A percentile compares a stretch with the other conserved stretches of the same genome.
These are phyloP conservation scores for Phytophthora tentaculata DNA, from an alignment of 352 stramenopile species.

Conservation along the genomic window DNA sequence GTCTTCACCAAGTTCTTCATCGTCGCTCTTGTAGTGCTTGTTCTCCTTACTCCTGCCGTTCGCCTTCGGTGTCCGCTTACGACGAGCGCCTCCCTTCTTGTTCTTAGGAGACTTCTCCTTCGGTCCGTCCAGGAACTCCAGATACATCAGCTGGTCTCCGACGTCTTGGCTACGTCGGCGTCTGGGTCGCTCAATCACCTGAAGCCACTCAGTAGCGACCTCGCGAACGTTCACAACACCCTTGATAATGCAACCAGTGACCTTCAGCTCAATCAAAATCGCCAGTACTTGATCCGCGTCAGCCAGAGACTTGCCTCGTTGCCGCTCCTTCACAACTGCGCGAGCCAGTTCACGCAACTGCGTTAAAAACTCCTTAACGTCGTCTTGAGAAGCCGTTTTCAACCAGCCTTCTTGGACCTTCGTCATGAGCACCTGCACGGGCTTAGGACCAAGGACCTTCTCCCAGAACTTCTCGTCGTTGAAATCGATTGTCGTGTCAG, in stretches of 20 bases:
- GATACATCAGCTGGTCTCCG: slow-evolving; percentile 87
- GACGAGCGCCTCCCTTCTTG: slow-evolving; percentile 44
- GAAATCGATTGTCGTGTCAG: slow-evolving; percentile 90
- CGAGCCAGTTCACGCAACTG: slow-evolving; percentile 81
- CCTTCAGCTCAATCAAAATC: slow-evolving; percentile 90
- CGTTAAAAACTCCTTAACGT: slow-evolving; percentile 84
- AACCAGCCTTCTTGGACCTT: slow-evolving; percentile 89
- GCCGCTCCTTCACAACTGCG: slow-evolving; percentile 83
- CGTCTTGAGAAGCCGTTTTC: slow-evolving; percentile 69
- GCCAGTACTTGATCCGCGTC: slow-evolving; percentile 88
- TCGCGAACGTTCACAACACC: slow-evolving; percentile 75
- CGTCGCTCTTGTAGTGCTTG: slow-evolving; percentile 56
- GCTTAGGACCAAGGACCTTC: slow-evolving; percentile 89
- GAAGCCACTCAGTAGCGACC: slow-evolving; percentile 82
- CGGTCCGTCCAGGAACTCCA: slow-evolving; percentile 81
- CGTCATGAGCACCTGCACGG: slow-evolving; percentile 86
- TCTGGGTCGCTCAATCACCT: slow-evolving; percentile 89
- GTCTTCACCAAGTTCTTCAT: slow-evolving; percentile 59
- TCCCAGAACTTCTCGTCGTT: slow-evolving; percentile 93
- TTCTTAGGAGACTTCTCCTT: slow-evolving; percentile 53
- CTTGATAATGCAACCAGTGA: slow-evolving; percentile 81
- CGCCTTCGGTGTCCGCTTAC: slow-evolving; percentile 47
- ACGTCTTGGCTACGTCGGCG: slow-evolving; percentile 84
- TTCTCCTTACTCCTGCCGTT: slow-evolving; percentile 42
- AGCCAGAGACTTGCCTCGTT: slow-evolving; percentile 81